Evolutionary conservation across 257 asterid genomes (phyloP).

Genomic region (Penstemon eatonii): DNA sequence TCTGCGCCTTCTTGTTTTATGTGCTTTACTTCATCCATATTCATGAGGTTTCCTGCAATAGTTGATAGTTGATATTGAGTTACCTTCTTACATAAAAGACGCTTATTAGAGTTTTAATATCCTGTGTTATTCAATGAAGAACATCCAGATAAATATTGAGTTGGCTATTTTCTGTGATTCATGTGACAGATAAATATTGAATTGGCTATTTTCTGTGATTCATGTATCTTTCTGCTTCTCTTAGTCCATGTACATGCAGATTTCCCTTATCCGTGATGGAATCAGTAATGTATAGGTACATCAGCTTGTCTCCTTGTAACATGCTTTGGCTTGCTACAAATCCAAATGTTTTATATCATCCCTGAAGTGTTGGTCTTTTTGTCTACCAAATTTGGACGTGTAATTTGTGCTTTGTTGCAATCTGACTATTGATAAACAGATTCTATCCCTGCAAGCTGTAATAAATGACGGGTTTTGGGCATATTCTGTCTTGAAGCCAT

Average conservation of each 20-base stretch:
- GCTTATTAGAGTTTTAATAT: conserved; percentile 7
- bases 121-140: background rate
- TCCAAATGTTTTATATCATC: background rate
- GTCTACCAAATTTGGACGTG: background rate
- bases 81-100: conserved; percentile 12
- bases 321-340: conserved; percentile 12
- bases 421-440: background rate
- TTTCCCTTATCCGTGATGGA: conserved; percentile 7
- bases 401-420: conserved; percentile 6
- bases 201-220: conserved; percentile 17
- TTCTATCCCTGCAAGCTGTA: background rate
- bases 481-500: conserved; percentile 21
- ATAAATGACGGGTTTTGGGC: conserved; percentile 15
- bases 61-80: background rate
- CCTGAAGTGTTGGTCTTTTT: conserved; percentile 11
- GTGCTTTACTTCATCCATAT: conserved; percentile 9
- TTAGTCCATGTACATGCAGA: conserved; percentile 15
- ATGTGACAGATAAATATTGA: conserved; percentile 4
- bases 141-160: conserved; percentile 10
- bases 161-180: conserved; percentile 18
- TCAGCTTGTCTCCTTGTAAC: background rate
- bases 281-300: background rate
- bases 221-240: background rate
- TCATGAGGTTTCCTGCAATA: conserved; percentile 7
- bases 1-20: too few relatives aligned